Evolutionary conservation across 352 stramenopile genomes (phyloP).

Genomic region (Phytopythium helicoides): DNA sequence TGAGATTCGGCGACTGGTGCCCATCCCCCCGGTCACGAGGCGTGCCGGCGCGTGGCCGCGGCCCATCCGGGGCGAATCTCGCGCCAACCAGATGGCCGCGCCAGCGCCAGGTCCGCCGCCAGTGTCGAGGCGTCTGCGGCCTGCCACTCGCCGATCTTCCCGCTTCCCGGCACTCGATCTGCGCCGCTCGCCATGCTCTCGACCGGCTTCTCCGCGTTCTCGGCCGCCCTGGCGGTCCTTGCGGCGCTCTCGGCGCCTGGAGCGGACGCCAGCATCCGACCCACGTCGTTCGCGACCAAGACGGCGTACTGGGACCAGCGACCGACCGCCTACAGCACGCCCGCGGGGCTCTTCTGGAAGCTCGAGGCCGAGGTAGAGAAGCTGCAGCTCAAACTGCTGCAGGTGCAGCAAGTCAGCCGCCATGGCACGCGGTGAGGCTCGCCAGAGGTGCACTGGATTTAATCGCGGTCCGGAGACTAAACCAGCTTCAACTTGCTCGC

Average conservation of each 20-base stretch:
- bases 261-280: conserved; percentile 5
- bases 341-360: conserved; percentile 15
- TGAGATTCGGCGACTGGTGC: not conserved
- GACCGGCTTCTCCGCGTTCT: not conserved
- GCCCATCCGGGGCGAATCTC: too few species aligned
- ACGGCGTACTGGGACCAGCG: conserved; percentile 59
- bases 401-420: conserved; percentile 58
- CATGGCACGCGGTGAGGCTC: conserved; percentile 49
- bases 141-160: not conserved
- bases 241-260: not conserved
- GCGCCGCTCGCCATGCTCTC: conserved; percentile 4
- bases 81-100: too few species aligned
- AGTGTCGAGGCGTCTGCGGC: too few species aligned
- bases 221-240: conserved; percentile 6
- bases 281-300: conserved; percentile 49
- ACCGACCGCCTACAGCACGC: conserved; percentile 5
- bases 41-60: too few species aligned
- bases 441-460: not conserved
- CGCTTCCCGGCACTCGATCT: too few species aligned
- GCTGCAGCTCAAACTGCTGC: conserved; percentile 45
- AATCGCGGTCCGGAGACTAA: not conserved
- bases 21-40: too few species aligned
- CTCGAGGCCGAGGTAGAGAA: conserved; percentile 16
- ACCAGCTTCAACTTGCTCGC: not conserved
- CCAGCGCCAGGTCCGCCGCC: too few species aligned